Evolutionary conservation across 169 alveolate genomes (phyloP).

Genomic region (Plasmodium sp.): DNA sequence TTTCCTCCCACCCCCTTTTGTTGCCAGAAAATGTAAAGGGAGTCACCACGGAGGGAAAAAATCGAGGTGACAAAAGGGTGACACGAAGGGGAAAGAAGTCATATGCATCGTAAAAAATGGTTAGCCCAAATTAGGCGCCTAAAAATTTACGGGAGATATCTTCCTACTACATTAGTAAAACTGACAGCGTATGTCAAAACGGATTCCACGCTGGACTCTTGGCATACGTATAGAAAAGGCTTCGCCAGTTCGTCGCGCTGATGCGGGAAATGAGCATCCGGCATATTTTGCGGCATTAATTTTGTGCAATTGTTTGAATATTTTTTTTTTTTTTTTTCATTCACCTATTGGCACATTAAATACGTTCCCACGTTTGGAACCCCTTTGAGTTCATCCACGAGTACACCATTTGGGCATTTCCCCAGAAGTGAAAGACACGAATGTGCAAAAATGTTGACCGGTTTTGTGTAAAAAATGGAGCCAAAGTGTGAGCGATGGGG

Average conservation of each 20-base stretch:
- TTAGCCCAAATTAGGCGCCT: neutral
- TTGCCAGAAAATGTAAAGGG: neutral
- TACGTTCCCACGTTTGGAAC: neutral
- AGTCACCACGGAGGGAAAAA: neutral
- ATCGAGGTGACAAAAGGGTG: neutral
- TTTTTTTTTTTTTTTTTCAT: neutral
- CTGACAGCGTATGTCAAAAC: neutral
- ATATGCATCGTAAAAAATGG: neutral
- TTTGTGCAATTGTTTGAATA: neutral
- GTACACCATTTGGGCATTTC: neutral
- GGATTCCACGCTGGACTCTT: neutral
- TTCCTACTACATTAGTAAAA: neutral
- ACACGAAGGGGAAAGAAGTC: neutral
- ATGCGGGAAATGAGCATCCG: neutral
- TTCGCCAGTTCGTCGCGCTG: neutral
- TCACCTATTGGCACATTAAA: neutral
- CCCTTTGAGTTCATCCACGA: neutral
- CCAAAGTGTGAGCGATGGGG: neutral
- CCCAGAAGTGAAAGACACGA: neutral
- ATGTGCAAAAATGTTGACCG: neutral
- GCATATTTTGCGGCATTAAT: neutral
- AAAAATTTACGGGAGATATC: neutral
- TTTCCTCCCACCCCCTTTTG: neutral
- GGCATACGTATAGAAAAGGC: neutral
- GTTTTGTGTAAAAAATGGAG: neutral